A percentile compares a stretch with the other conserved stretches of the same genome.
These are phyloP conservation scores for Clavariopsis aquatica DNA, from an alignment of 495 filamentous ascomycete species.

Conservation along the genomic window DNA sequence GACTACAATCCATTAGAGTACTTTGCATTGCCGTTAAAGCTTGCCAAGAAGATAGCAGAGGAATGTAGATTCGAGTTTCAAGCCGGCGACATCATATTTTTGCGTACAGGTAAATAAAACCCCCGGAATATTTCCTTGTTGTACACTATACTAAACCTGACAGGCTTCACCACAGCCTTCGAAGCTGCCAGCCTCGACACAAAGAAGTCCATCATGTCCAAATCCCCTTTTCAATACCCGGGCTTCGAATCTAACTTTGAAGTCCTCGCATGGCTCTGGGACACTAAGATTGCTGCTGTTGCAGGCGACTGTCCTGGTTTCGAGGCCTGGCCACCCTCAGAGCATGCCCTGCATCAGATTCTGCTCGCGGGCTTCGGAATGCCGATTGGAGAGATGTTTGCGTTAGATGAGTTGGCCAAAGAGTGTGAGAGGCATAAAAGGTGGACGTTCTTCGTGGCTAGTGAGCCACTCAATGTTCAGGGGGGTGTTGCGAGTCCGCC, in stretches of 20 bases:
- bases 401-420: slow-evolving; percentile 26
- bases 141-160: neutral
- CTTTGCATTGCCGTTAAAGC: slow-evolving; percentile 18
- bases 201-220: slow-evolving; percentile 24
- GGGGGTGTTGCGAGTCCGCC: slow-evolving; percentile 35
- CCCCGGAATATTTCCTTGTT: neutral
- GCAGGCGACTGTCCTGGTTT: slow-evolving; percentile 33
- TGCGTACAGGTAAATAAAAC: slow-evolving; percentile 19
- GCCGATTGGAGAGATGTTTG: slow-evolving; percentile 38
- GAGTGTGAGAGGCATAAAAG: slow-evolving; percentile 26
- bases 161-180: slow-evolving; percentile 29
- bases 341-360: slow-evolving; percentile 27
- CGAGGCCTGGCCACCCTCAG: slow-evolving; percentile 29
- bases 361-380: slow-evolving; percentile 35
- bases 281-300: slow-evolving; percentile 31
- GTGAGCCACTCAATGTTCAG: slow-evolving; percentile 29
- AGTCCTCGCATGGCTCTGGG: slow-evolving; percentile 34
- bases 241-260: slow-evolving; percentile 27
- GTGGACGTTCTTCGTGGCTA: slow-evolving; percentile 34
- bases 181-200: slow-evolving; percentile 11
- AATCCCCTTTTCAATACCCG: slow-evolving; percentile 30
- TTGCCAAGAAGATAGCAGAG: slow-evolving; percentile 19
- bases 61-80: slow-evolving; percentile 32
- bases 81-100: slow-evolving; percentile 31
- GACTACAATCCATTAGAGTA: slow-evolving; percentile 25